phyloP scores from a whole-genome alignment of 345 rosid genomes.

The Salix caprea region DNA sequence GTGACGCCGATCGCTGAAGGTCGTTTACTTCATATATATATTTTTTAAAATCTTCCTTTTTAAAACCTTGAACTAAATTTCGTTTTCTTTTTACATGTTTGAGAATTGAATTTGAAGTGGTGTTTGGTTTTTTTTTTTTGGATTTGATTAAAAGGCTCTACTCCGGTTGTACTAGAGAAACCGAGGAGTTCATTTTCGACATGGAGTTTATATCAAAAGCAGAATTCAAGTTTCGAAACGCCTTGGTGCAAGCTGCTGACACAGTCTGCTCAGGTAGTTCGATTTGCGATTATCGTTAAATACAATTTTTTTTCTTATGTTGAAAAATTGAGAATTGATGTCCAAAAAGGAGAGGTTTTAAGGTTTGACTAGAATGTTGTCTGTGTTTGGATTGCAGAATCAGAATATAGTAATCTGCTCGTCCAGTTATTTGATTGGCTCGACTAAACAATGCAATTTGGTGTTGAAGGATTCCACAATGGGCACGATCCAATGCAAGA shows the following conservation, averaged over 20 bases:
- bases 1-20: constrained; percentile 64
- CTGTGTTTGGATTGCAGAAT: constrained; percentile 44
- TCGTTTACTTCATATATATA: constrained; percentile 14
- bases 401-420: constrained; percentile 41
- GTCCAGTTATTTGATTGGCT: constrained; percentile 52
- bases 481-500: constrained; percentile 53
- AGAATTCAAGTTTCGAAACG: constrained; percentile 32
- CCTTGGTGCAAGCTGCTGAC: constrained; percentile 82
- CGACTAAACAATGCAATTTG: constrained; percentile 50
- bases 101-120: not conserved
- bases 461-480: constrained; percentile 44
- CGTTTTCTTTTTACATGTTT: not conserved
- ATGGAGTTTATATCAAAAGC: constrained; percentile 44
- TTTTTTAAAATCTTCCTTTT: not conserved
- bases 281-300: not conserved
- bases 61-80: not conserved
- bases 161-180: constrained; percentile 50
- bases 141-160: constrained; percentile 41
- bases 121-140: constrained; percentile 10
- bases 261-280: constrained; percentile 63
- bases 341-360: not conserved
- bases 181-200: constrained; percentile 45
- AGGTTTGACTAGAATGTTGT: not conserved
- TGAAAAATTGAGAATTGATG: not conserved
- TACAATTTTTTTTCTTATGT: not conserved